Percentiles rank a stretch among this genome's conserved stretches.
These are phyloP conservation scores for Rhynchospora pubera DNA, from an alignment of 176 grass and related monocot species.

Conservation along the genomic window DNA sequence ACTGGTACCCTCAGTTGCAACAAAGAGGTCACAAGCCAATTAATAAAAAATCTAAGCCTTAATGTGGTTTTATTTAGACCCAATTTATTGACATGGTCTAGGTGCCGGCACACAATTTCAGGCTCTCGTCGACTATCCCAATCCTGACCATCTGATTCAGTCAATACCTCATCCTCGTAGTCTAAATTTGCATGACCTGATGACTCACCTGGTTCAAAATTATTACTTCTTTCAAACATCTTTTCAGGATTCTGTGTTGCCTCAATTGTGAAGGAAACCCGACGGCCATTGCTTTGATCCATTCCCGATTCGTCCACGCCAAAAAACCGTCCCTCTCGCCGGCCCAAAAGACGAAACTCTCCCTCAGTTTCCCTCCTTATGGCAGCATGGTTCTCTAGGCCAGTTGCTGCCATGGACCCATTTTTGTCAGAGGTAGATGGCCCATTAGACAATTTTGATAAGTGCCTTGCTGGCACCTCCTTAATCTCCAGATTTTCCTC, in stretches of 20 bases:
- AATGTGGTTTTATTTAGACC: constrained; percentile 95
- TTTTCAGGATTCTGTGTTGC: constrained; percentile 24
- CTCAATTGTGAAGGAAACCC: constrained; percentile 80
- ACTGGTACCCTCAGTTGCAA: constrained; percentile 69
- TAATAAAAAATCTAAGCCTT: constrained; percentile 77
- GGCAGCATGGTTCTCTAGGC: constrained; percentile 39
- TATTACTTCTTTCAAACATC: constrained; percentile 15
- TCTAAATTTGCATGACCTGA: constrained; percentile 65
- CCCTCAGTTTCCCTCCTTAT: constrained; percentile 97
- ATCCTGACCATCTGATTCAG: constrained; percentile 56
- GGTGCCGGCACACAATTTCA: constrained; percentile 80
- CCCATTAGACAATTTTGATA: constrained; percentile 46
- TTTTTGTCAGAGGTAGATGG: constrained; percentile 31
- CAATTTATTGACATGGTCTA: constrained; percentile 93
- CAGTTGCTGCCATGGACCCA: constrained; percentile 45
- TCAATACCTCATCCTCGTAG: constrained; percentile 48
- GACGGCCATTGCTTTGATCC: constrained; percentile 57
- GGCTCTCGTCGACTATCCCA: constrained; percentile 69
- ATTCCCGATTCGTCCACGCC: constrained; percentile 56
- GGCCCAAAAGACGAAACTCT: constrained; percentile 84
- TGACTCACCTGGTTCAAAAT: constrained; percentile 69
- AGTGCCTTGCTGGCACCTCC: constrained; percentile 23
- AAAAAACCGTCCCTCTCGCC: constrained; percentile 78
- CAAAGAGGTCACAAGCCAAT: constrained; percentile 93
- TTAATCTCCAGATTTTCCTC: constrained; percentile 44